phyloP scores from a whole-genome alignment of 306 rosid species.

The Carpinus viminea region DNA sequence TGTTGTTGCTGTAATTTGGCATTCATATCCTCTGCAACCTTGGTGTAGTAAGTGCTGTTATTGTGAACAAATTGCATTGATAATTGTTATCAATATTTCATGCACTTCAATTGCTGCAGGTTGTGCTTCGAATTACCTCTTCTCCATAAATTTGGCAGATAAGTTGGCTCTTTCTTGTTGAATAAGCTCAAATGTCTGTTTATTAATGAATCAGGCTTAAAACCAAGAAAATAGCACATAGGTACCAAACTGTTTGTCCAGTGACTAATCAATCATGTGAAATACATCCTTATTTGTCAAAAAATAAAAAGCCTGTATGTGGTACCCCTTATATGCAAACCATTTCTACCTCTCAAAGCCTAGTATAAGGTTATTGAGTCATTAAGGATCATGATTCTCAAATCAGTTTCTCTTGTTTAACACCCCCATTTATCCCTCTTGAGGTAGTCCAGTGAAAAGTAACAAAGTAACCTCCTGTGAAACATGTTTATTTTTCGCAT shows the following conservation, averaged over 20 bases:
- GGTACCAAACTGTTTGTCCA: slow-evolving; percentile 21
- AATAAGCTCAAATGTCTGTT: slow-evolving; percentile 71
- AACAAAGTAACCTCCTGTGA: background rate
- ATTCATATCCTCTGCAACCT: slow-evolving; percentile 47
- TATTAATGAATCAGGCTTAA: slow-evolving; percentile 32
- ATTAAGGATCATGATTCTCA: background rate
- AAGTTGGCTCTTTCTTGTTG: slow-evolving; percentile 66
- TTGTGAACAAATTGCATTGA: slow-evolving; percentile 31
- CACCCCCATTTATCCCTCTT: background rate
- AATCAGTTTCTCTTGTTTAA: background rate
- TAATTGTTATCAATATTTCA: background rate
- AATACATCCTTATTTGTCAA: background rate
- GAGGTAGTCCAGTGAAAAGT: background rate
- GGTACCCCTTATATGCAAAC: slow-evolving; percentile 14
- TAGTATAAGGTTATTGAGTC: background rate
- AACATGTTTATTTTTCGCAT: background rate
- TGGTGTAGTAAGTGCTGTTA: slow-evolving; percentile 60
- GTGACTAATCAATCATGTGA: background rate
- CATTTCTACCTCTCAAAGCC: background rate
- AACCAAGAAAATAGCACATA: slow-evolving; percentile 27
- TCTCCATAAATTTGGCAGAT: slow-evolving; percentile 58
- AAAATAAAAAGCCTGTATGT: background rate
- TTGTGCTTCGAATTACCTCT: slow-evolving; percentile 54
- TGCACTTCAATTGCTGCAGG: slow-evolving; percentile 16
- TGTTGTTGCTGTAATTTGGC: slow-evolving; percentile 59